Evolutionary conservation across 768 basidiomycete species (phyloP), one percentile per base, ranked within the genome.

Genomic region (Paxillus involutus): DNA sequence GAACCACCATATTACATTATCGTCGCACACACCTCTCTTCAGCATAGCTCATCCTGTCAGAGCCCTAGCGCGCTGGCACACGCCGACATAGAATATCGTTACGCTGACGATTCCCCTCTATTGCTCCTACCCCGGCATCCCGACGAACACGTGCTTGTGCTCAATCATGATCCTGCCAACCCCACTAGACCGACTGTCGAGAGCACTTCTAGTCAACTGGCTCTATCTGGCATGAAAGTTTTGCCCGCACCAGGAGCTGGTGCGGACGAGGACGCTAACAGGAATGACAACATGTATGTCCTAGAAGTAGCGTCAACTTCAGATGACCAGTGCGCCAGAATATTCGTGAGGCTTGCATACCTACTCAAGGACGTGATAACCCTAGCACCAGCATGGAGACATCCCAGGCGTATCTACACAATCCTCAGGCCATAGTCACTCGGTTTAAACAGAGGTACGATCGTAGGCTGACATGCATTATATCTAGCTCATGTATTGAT

Each of bases 81-180:
- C 63, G 88, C 89, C 5, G 72, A 75, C 41, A 84, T 94, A 16
- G 86, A 92, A 60, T 92, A 92, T 66, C 87, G 89, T 61, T 93
- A 89, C 63, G 80, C 82, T 17, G 89, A 94, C 61, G 91, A 94
- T 63, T 78, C 85, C 0, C 85, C 89, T 3, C 69, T 82, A n/a
- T 70, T 81, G 11, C 70, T 92, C 12, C 71, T 90, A 39, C 85
- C 88, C 5, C 78, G 74, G 35, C 75, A 76, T 39, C 73, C 79
- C 11, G 76, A 81, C 48, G 89, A 91, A 66, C 87, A 87, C 60
- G 84, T 93, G 21, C 74, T 94, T 2, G 77, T 94, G 24, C 76
- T 94, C 41, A 81, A 90, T 68, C 85, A 82, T 60, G 82, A 87
- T 58, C 78, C 83, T n/a, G 56, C 68, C 46, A 61, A 56, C 12